Percentiles rank a stretch among this genome's conserved stretches.
These are phyloP conservation scores for Coffea humblotiana DNA, from an alignment of 305 asterid genomes.

Conservation along the genomic window DNA sequence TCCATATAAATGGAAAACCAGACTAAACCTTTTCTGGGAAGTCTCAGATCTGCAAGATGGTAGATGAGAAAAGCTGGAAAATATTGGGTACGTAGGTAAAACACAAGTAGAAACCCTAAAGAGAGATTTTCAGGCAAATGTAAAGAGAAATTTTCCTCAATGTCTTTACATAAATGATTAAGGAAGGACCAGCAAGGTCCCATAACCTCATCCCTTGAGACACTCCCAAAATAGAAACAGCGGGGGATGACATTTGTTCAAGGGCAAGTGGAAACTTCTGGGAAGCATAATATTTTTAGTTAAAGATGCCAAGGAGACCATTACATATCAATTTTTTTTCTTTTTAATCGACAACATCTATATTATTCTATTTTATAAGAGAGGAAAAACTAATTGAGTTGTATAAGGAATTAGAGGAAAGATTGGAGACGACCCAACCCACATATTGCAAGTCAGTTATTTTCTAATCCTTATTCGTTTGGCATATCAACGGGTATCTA, in stretches of 20 bases:
- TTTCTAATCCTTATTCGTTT: too few relatives aligned
- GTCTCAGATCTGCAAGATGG: slow-evolving; percentile 39
- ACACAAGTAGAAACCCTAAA: slow-evolving; percentile 34
- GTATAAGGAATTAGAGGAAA: too few relatives aligned
- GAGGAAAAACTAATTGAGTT: too few relatives aligned
- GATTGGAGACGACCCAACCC: too few relatives aligned
- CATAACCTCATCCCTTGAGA: slow-evolving; percentile 30
- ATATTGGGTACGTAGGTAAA: neutral
- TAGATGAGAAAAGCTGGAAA: neutral
- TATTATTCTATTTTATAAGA: too few relatives aligned
- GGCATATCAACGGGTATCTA: too few relatives aligned
- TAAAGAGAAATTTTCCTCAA: neutral
- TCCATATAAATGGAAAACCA: slow-evolving; percentile 20
- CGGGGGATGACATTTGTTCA: neutral
- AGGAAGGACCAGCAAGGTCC: slow-evolving; percentile 21
- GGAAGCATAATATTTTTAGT: neutral
- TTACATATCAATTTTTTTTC: neutral
- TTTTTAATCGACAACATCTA: too few relatives aligned
- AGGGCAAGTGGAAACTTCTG: slow-evolving; percentile 13
- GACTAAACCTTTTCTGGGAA: slow-evolving; percentile 22
- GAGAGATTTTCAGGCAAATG: slow-evolving; percentile 3
- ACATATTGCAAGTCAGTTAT: too few relatives aligned
- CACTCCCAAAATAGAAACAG: slow-evolving; percentile 20
- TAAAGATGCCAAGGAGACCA: slow-evolving; percentile 21
- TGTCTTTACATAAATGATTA: slow-evolving; percentile 8